Percentiles rank a stretch among this genome's conserved stretches.
Conservation (phyloP, 202 grass and related monocot species). For the Schoenoplectus tabernaemontani region DNA sequence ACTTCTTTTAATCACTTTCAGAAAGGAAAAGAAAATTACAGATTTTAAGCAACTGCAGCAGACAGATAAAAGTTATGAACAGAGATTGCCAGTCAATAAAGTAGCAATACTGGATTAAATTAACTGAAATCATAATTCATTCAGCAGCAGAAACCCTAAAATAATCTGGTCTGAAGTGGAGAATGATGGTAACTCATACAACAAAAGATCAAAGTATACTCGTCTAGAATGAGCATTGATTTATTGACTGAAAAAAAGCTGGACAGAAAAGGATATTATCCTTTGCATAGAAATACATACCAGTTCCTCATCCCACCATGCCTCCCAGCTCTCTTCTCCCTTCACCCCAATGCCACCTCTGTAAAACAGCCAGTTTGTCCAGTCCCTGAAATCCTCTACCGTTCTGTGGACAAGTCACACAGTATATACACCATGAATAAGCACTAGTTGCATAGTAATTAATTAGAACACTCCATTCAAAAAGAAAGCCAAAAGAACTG, state of each 20-base stretch:
- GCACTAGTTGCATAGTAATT: neutral
- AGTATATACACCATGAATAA: neutral
- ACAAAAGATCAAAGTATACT: neutral
- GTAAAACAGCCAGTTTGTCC: constrained; percentile 97
- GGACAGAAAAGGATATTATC: neutral
- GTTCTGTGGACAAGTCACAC: constrained; percentile 33
- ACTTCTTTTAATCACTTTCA: neutral
- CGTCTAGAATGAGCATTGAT: neutral
- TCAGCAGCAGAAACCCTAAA: neutral
- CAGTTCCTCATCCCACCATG: constrained; percentile 96
- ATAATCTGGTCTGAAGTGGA: neutral
- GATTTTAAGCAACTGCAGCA: neutral
- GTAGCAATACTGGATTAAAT: neutral
- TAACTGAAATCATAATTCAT: neutral
- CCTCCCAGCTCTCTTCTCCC: constrained; percentile 99
- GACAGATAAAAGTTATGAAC: neutral
- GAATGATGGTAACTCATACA: neutral
- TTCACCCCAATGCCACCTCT: constrained; percentile 94
- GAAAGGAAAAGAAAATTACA: neutral
- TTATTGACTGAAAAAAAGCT: neutral
- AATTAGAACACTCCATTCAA: neutral
- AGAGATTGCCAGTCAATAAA: neutral
- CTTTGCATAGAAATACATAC: constrained; percentile 33
- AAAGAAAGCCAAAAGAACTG: constrained; percentile 21
- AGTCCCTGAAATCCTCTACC: constrained; percentile 91